Percentiles rank a stretch among this genome's conserved stretches.
Evolutionary conservation across 1,284 basidiomycete genomes (phyloP).

Genomic region (Microstroma glucosiphilum): DNA sequence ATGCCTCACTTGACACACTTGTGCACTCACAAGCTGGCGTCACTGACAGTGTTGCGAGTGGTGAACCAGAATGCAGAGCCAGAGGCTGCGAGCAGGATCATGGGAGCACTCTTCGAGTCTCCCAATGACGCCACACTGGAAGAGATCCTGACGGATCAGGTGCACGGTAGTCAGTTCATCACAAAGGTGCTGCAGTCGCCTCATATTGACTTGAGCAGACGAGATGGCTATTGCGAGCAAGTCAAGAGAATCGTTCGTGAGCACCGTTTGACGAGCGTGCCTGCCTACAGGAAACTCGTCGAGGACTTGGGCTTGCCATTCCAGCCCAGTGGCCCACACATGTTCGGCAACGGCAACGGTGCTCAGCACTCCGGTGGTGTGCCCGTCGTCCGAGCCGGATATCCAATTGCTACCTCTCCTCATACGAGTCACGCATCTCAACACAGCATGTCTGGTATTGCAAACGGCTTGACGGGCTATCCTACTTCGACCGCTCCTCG

Average conservation of each 20-base stretch:
- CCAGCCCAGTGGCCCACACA: neutral
- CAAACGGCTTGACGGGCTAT: neutral
- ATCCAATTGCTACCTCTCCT: neutral
- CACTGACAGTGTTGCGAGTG: conserved; percentile 75
- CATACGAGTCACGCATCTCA: neutral
- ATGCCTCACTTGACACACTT: conserved; percentile 90
- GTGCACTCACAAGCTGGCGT: conserved; percentile 96
- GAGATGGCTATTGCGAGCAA: conserved; percentile 64
- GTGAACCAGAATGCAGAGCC: conserved; percentile 50
- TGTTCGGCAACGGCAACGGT: no score
- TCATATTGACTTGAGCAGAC: conserved; percentile 68
- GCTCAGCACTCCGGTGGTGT: no score
- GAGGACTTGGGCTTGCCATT: conserved; percentile 78
- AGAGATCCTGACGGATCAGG: conserved; percentile 65
- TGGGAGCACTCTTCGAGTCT: conserved; percentile 53
- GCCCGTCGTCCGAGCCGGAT: no score
- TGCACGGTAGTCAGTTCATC: conserved; percentile 83
- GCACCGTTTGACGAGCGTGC: conserved; percentile 39
- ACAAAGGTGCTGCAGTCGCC: conserved; percentile 84
- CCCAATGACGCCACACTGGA: conserved; percentile 79
- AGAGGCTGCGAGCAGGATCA: conserved; percentile 41
- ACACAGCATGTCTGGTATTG: neutral
- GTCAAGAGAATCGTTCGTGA: conserved; percentile 31
- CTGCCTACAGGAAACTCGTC: conserved; percentile 77
- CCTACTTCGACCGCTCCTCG: no score